A percentile compares a stretch with the other conserved stretches of the same genome.
These are phyloP conservation scores for Ceratobasidium sp. DNA, from an alignment of 1,284 basidiomycete genomes.

Conservation along the genomic window DNA sequence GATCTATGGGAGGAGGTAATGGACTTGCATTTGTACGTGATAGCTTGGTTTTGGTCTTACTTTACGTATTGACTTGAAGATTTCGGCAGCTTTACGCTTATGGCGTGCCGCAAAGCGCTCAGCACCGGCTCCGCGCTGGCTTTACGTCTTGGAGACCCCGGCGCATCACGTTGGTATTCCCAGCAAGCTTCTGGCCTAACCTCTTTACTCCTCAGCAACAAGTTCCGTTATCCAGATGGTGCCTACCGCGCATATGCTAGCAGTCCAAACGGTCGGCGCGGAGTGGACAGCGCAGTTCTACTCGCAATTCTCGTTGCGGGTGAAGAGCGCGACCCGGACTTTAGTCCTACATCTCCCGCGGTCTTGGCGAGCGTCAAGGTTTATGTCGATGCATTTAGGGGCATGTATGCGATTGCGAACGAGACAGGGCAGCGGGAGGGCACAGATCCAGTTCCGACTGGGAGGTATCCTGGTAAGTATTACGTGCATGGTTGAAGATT, in stretches of 20 bases:
- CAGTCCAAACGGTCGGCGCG: slow-evolving; percentile 51
- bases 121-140: slow-evolving; percentile 59
- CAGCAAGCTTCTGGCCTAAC: slow-evolving; percentile 53
- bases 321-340: slow-evolving; percentile 48
- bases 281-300: slow-evolving; percentile 59
- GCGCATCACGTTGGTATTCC: slow-evolving; percentile 57
- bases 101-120: slow-evolving; percentile 58
- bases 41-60: background rate
- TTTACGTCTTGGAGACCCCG: slow-evolving; percentile 54
- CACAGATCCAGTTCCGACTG: slow-evolving; percentile 57
- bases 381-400: slow-evolving; percentile 57
- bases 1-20: slow-evolving; percentile 59
- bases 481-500: background rate
- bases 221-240: slow-evolving; percentile 52
- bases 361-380: slow-evolving; percentile 56
- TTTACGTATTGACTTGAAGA: background rate
- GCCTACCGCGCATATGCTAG: slow-evolving; percentile 54
- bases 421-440: slow-evolving; percentile 46
- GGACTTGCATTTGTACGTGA: slow-evolving; percentile 58
- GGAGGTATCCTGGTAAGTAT: slow-evolving; percentile 58
- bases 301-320: slow-evolving; percentile 60
- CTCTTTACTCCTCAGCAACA: slow-evolving; percentile 55
- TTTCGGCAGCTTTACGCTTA: slow-evolving; percentile 56
- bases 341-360: slow-evolving; percentile 51
- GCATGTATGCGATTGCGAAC: slow-evolving; percentile 59